Evolutionary conservation across 228 moss, liverwort and hornwort genomes (phyloP), one percentile per base, ranked within the genome.

Genomic region (Sphagnum magellanicum): DNA sequence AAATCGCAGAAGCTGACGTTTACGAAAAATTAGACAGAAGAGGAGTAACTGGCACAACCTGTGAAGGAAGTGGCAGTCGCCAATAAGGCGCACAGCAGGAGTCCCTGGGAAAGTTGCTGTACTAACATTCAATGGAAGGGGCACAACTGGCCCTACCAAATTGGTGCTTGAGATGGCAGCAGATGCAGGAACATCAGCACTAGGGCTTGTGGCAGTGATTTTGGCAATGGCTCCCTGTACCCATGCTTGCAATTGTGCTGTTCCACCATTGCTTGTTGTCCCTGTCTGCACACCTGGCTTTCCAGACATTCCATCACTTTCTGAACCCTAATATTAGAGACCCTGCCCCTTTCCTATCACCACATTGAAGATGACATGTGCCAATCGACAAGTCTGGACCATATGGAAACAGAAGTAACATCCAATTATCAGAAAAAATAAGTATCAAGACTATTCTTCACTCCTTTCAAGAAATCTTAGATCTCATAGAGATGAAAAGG

Each of bases 161-260:
- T 76, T 16, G 50, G 80, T 76, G 69, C 72, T 85, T 10, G 90
- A 51, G 17, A 80, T 59, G 10, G 87, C 53, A 69, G 72, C 81
- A 67, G 85, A 75, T 51, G 82, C 67, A 16, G 82, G 76, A 1
- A 85, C 79, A 65, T 98, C 98, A 57, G 77, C 77, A 72, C 66
- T 87, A 74, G 72, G 86, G 73, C 79, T 93, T 67, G 81, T 82
- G 63, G 81, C 90, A 72, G 80, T 87, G 66, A 93, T 89, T 68
- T 93, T 98, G 1, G 98, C 90, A 52, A 98, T 93, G 64, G 93
- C 93, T 50, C 92, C 92, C 73, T 98, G 98, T 57, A 98, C 91
- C 89, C 91, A 98, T 63, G 94, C 88, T 78, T 91, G 92, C 46
- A 91, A 88, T 74, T 87, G 88, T 10, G 84, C 66, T 59, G 93